Base-by-base conservation (phyloP, 2,329 filamentous ascomycete species). In the Trichophyton simii region DNA sequence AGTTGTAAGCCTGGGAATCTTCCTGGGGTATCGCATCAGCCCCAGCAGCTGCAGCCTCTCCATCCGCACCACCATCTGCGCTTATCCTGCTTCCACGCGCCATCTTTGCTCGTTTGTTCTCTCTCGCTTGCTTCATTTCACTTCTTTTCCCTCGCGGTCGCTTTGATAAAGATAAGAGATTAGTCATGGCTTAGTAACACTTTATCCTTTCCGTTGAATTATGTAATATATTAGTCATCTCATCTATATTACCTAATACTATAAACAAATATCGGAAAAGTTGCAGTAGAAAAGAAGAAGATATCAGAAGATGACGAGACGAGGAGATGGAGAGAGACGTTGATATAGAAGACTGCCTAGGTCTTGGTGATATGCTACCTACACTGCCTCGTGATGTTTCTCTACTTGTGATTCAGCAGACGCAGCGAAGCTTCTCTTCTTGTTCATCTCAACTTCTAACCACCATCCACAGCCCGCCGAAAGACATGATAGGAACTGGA, bases 1-100 rank as follows among this genome's bases (percentile, higher is more conserved):
- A 76, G 61, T 76, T 71, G 63, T 77, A 77, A 6, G 20, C 20
- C 15, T 34, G 28, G 7, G 31, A 2, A 15, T 36, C 28, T 28
- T 36, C 50, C 3, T 55, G 50, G 15, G 46, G 22, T 50, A n/a
- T 50, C 1, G 46, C 7, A 25, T 50, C 46, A 8, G 8, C 6
- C 25, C 9, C 20, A 3, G 11, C 18, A 25, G 20, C 20, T 25
- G 20, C 18, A 4, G 3, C 5, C 22, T 25, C 20, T 9, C 46
- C 50, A 25, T 55, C 13, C 28, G 25, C 48, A 13, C 25, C 22
- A 34, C 28, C 28, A 31, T 54, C 50, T 54, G 50, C 28, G 18
- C 7, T 34, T 31, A 55, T 55, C 15, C 50, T 36, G 3, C 6
- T 28, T 1, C 20, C 20, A 13, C 46, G 46, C 20, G 20, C 20